Conservation (phyloP, 2,329 filamentous ascomycete species). For the Didymella lethalis region DNA sequence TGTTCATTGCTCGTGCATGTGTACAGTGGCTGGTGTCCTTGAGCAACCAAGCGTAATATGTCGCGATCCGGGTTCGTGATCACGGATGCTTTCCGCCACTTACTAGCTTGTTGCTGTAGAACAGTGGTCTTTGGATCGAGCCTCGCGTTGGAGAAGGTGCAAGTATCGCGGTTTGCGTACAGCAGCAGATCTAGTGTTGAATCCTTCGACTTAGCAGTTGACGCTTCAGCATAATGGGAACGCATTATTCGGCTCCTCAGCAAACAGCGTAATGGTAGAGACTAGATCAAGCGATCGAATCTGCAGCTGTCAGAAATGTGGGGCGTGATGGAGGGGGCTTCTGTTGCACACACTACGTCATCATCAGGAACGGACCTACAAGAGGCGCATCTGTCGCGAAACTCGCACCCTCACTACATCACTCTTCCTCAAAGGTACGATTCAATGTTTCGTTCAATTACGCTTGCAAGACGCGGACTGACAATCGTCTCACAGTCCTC, state of each 20-base stretch:
- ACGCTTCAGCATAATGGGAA: not conserved
- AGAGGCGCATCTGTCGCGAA: slow-evolving; percentile 8
- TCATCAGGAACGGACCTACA: slow-evolving; percentile 1
- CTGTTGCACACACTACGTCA: slow-evolving; percentile 9
- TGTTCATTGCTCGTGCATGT: slow-evolving; percentile 9
- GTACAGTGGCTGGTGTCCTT: too few species aligned
- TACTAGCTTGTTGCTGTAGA: not conserved
- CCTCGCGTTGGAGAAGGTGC: not conserved
- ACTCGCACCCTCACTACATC: slow-evolving; percentile 5
- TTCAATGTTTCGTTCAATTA: slow-evolving; percentile 21
- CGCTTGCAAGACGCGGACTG: slow-evolving; percentile 25
- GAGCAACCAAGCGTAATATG: not conserved
- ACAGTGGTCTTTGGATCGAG: not conserved
- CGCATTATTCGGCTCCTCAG: not conserved
- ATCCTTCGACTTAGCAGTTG: not conserved
- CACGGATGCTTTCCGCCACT: not conserved
- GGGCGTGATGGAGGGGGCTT: not conserved
- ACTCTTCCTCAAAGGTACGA: slow-evolving; percentile 20
- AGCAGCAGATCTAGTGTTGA: not conserved
- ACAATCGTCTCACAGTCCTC: slow-evolving; percentile 31
- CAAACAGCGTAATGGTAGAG: not conserved
- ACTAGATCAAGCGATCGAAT: slow-evolving; percentile 13
- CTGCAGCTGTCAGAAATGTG: slow-evolving; percentile 10
- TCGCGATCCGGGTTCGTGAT: not conserved
- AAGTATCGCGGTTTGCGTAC: not conserved